Evolutionary conservation across 192 early-diverging fungal species (phyloP), one percentile per base, ranked within the genome.

Genomic region (Endogone sp.): DNA sequence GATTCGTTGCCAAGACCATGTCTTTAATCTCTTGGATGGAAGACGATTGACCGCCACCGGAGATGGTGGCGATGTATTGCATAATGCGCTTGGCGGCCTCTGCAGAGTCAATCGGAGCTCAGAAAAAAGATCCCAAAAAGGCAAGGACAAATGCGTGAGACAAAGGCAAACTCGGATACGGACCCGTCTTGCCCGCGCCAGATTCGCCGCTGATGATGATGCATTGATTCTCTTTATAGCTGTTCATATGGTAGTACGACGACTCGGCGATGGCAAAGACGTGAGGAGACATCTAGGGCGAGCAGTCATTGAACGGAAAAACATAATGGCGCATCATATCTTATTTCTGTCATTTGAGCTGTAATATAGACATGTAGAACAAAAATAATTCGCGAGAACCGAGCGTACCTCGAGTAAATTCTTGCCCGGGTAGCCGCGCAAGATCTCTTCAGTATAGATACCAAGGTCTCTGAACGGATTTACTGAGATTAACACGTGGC

Each of bases 1-100:
- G 98, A 78, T 99, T 99, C 4, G 96, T 98, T n/a, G 93, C 98
- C 67, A 99, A 80, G 62, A 99, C 98, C 90, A 99, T 98, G 63
- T 94, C 88, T 78, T 99, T 99, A 74, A 99, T 93, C 71, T 96
- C 89, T 64, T 95, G 89, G 63, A 99, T 97, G 59, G 92, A 82
- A 31, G 85, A 86, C 21, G 85, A 81, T 1, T 63, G 44, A 3
- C 89, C 90, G 27, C 83, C 93, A 37, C 91, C 92, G 30, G 94
- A 95, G 4, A 98, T 95, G 0, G 93, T 95, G 9, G 98, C 95
- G 80, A 98, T 95, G 78, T 98, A 99, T 84, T 98, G 95, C 95
- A 95, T 96, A 63, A 94, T 92, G 81, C 82, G 88, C 73, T 95
- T 94, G 13, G 93, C 95, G 11, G 93, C 93, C 80, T 95, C 94